Percentiles rank a stretch among this genome's conserved stretches.
phyloP scores from a whole-genome alignment of 345 rosid genomes.

The Hevea brasiliensis region DNA sequence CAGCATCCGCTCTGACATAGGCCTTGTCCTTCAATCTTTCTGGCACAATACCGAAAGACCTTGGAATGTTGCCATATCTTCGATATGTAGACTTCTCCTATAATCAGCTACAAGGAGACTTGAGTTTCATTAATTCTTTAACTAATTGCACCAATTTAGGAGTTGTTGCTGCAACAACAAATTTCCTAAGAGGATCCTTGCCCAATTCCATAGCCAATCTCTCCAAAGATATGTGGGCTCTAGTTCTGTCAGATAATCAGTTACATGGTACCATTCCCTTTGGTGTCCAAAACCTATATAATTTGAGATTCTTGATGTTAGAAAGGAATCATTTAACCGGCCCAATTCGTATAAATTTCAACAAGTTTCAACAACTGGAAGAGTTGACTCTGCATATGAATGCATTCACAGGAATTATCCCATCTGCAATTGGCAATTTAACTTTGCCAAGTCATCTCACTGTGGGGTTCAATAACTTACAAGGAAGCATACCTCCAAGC shows the following conservation, averaged over 20 bases:
- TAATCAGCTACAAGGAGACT: slow-evolving; percentile 10
- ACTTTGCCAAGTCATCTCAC: slow-evolving; percentile 7
- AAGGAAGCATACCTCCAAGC: slow-evolving; percentile 33
- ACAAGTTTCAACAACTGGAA: slow-evolving; percentile 18
- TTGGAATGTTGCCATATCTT: background rate
- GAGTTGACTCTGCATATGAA: background rate
- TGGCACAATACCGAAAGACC: slow-evolving; percentile 1
- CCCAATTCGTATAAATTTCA: slow-evolving; percentile 10
- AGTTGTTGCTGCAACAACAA: background rate
- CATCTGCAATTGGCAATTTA: slow-evolving; percentile 30
- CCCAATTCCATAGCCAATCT: slow-evolving; percentile 20
- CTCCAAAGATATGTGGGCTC: background rate
- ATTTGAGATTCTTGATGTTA: background rate
- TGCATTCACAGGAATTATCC: slow-evolving; percentile 23
- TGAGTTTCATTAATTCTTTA: slow-evolving; percentile 11
- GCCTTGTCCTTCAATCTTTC: slow-evolving; percentile 13
- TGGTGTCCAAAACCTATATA: slow-evolving; percentile 23
- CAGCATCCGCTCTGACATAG: slow-evolving; percentile 6
- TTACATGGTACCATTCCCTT: slow-evolving; percentile 23
- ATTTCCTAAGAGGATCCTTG: slow-evolving; percentile 11
- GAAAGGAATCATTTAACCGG: slow-evolving; percentile 13
- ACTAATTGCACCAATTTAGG: background rate
- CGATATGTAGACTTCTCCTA: background rate
- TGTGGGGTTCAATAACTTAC: slow-evolving; percentile 21
- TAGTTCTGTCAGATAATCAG: background rate